Base-by-base conservation (phyloP, 139 green algal genomes). In the Gonium pectorale region DNA sequence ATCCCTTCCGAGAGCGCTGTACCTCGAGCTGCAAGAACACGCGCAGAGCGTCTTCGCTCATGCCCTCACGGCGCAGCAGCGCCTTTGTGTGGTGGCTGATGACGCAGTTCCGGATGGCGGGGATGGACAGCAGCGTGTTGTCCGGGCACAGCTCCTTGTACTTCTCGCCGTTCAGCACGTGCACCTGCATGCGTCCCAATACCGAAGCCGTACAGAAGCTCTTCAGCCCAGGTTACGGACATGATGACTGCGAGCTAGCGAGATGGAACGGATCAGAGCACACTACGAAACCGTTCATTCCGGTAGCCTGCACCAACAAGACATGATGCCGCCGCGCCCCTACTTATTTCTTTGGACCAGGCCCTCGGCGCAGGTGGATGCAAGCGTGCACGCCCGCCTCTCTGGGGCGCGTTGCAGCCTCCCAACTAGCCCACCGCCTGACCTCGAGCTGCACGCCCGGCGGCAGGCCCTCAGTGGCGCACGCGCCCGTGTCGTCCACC, bases 131-230 rank as follows among this genome's bases (percentile, higher is more conserved):
- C 49, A 94, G 86, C 43, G 85, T 91, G 85, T 92, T 92, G 74
- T 94, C 91, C 4, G 91, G 89, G 60, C 91, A 94, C 17, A 94
- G 80, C 89, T 94, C 91, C 59, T 87, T 87, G 87, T 94, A 94
- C 87, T 92, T 94, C 83, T 94, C 91, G n/a, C 91, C 89, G 64
- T 92, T 94, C 15, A 94, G 79, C 54, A 92, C 89, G 66, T 94
- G 89, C 46, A 91, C 68, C 90, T 94, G 86, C 22, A 63, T 22
- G 54, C 54, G 54, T 63, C 6, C n/a, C n/a, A n/a, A n/a, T n/a
- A n/a, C n/a, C n/a, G n/a, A n/a, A n/a, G n/a, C n/a, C n/a, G n/a
- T n/a, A n/a, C n/a, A n/a, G n/a, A n/a, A n/a, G n/a, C n/a, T n/a
- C n/a, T n/a, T n/a, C n/a, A n/a, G n/a, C n/a, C n/a, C n/a, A n/a